These are phyloP conservation scores for Lentinula boryana DNA, from an alignment of 768 basidiomycete genomes.

Conservation along the genomic window DNA sequence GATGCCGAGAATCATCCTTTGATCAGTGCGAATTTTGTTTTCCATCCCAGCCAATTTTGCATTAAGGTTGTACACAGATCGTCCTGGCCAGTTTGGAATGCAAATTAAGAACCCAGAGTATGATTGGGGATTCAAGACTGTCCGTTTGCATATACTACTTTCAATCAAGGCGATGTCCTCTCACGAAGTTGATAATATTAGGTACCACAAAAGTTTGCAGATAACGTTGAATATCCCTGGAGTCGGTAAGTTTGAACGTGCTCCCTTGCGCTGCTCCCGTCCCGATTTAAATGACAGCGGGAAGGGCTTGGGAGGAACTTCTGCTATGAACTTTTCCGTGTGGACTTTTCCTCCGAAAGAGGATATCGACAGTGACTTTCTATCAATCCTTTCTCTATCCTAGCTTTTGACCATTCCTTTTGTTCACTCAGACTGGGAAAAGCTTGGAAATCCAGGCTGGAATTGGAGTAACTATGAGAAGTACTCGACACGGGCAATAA, in stretches of 20 bases:
- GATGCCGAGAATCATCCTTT: slow-evolving; percentile 12
- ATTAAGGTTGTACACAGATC: not conserved
- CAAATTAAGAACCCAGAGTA: slow-evolving; percentile 8
- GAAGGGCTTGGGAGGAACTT: slow-evolving; percentile 30
- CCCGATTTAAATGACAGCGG: not conserved
- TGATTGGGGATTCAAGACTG: slow-evolving; percentile 16
- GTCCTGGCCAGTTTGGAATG: not conserved
- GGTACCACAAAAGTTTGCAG: slow-evolving; percentile 7
- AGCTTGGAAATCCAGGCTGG: slow-evolving; percentile 52
- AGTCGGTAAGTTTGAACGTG: not conserved
- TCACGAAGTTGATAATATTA: not conserved
- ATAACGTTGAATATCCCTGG: slow-evolving; percentile 6
- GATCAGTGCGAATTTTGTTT: slow-evolving; percentile 5
- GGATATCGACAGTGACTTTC: slow-evolving; percentile 22
- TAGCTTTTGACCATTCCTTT: slow-evolving; percentile 9
- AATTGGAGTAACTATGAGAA: slow-evolving; percentile 39
- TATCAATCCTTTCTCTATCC: not conserved
- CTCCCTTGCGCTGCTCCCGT: not conserved
- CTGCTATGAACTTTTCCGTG: slow-evolving; percentile 35
- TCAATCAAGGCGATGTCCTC: not conserved
- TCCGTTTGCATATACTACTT: not conserved
- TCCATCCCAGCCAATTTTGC: too few relatives aligned
- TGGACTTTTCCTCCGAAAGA: slow-evolving; percentile 21
- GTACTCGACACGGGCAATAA: slow-evolving; percentile 31
- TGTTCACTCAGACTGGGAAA: slow-evolving; percentile 28